phyloP scores from a whole-genome alignment of 1,139 yeast genomes.

The Sugiyamaella japonica region DNA sequence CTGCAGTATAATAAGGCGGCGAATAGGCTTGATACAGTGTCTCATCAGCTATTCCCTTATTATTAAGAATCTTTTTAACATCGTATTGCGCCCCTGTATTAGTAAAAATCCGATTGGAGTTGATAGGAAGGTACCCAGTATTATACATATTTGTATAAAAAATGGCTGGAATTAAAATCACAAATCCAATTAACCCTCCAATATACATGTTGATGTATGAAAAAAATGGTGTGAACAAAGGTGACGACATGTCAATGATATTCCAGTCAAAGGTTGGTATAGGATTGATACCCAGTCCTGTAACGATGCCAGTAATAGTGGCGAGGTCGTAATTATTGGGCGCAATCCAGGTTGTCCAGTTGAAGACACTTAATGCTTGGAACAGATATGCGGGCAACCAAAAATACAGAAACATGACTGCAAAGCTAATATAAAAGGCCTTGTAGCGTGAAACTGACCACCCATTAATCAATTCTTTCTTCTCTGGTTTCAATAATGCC shows the following conservation, averaged over 20 bases:
- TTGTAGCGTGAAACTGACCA: constrained; percentile 52
- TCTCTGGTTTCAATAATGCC: constrained; percentile 50
- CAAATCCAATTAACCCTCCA: constrained; percentile 19
- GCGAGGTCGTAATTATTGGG: constrained; percentile 57
- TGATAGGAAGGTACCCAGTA: constrained; percentile 56
- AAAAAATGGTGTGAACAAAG: constrained; percentile 48
- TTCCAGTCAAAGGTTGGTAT: constrained; percentile 55
- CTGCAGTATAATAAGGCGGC: constrained; percentile 63
- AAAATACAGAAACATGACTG: constrained; percentile 50
- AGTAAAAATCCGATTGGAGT: constrained; percentile 48
- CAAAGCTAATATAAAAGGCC: constrained; percentile 46
- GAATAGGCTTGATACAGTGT: constrained; percentile 40
- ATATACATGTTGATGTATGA: constrained; percentile 33
- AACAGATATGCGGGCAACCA: constrained; percentile 59
- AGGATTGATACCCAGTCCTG: constrained; percentile 58
- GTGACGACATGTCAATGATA: constrained; percentile 36
- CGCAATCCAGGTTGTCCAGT: constrained; percentile 64
- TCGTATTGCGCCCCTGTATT: constrained; percentile 49
- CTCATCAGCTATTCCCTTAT: constrained; percentile 38
- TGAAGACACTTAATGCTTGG: constrained; percentile 52
- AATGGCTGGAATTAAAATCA: constrained; percentile 18
- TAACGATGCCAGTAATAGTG: constrained; percentile 54
- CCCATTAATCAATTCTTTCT: constrained; percentile 47
- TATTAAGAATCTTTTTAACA: constrained; percentile 45
- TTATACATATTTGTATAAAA: constrained; percentile 49